Base-by-base conservation (phyloP, 768 basidiomycete genomes). In the Trametes coccinea region DNA sequence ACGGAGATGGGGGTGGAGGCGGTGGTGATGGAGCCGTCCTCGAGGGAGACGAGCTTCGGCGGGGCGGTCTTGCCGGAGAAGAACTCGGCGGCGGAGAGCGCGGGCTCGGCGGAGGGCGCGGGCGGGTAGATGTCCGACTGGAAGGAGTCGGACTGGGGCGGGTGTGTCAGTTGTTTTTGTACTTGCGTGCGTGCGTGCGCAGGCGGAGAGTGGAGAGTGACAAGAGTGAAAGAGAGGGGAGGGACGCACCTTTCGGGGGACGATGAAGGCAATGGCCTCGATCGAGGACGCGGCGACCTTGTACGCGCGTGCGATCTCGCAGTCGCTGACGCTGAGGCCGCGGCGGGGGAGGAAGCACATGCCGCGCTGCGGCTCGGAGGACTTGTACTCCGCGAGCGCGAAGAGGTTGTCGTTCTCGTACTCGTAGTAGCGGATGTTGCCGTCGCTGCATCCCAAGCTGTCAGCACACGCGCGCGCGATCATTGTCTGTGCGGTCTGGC, bases 351-450 rank as follows among this genome's bases (percentile, higher is more conserved):
- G 82, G 88, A 98, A 95, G 73, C 91, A 93, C 87, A 98, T 92
- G 11, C 97, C 97, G 53, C 95, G 92, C 74, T 98, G 96, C 31
- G 96, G 95, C 53, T 95, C 92, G 17, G 87, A 80, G 4, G 89
- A 91, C 73, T 95, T 91, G 81, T 95, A 84, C 72, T 98, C 97
- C 17, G 87, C 79, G 4, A 94, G 80, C 16, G 84, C 74, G 76
- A 85, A 81, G 17, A 98, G 80, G 49, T 86, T 80, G 75, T 98
- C 95, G 34, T 82, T 84, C 69, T 97, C 95, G 75, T 89, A 95
- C 73, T 99, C 97, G 74, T 89, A 98, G 82, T 93, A 96, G n/a
- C 96, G 88, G 64, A 98, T 88, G 73, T 99, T 99, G 31, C 96
- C 96, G 70, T 99, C 96, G 43, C 93, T 92, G 30, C 34, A 37